Conservation (phyloP, 371 early-diverging fungal species). For the Actinomucor elegans region DNA sequence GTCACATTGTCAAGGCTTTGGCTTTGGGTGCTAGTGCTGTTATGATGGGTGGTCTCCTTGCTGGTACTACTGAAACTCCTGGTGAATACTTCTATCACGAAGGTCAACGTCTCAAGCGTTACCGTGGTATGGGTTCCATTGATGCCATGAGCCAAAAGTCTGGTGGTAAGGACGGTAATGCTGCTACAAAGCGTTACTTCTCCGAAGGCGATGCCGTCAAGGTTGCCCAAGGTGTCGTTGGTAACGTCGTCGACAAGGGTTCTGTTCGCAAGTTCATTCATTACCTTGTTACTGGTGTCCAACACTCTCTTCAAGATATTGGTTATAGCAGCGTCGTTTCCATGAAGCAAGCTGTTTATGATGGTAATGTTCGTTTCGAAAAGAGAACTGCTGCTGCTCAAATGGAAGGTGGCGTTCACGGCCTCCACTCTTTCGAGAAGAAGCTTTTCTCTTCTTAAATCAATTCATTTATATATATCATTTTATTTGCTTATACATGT, state of each 20-base stretch:
- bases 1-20: conserved; percentile 95
- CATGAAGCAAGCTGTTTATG: conserved; percentile 67
- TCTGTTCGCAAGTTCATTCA: conserved; percentile 88
- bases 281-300: conserved; percentile 91
- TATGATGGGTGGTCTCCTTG: conserved; percentile 98
- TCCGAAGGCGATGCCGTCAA: conserved; percentile 93
- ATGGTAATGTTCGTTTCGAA: conserved; percentile 88
- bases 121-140: conserved; percentile 97
- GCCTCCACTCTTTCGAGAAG: conserved; percentile 89
- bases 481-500: neutral
- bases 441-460: conserved; percentile 64
- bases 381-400: conserved; percentile 93
- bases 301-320: conserved; percentile 97
- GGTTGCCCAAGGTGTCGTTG: conserved; percentile 98
- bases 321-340: conserved; percentile 68
- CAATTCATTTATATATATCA: neutral
- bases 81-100: conserved; percentile 98
- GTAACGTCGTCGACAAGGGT: conserved; percentile 96
- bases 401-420: conserved; percentile 96
- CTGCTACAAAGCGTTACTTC: conserved; percentile 93
- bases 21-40: conserved; percentile 93
- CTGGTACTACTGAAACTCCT: conserved; percentile 94
- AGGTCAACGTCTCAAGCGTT: conserved; percentile 95
- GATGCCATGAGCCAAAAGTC: conserved; percentile 91
- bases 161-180: conserved; percentile 67